phyloP scores from a whole-genome alignment of 345 rosid genomes.

The Dimocarpus longan region DNA sequence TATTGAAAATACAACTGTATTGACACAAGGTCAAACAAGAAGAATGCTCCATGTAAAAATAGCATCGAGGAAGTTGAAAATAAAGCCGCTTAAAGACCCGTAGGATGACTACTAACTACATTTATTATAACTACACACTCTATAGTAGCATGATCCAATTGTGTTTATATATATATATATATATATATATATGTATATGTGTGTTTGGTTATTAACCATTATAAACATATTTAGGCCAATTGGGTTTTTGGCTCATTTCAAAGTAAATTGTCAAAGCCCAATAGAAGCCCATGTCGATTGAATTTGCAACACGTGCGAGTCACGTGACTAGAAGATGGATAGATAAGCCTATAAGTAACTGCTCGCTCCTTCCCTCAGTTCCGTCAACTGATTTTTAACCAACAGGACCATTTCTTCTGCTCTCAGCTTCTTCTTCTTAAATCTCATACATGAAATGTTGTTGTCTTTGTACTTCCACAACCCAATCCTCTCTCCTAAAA shows the following conservation, averaged over 20 bases:
- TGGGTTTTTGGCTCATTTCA: not conserved
- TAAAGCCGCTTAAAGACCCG: too few species aligned
- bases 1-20: too few species aligned
- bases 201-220: too few species aligned
- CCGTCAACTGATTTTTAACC: not conserved
- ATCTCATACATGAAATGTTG: slow-evolving; percentile 44
- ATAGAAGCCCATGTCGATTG: not conserved
- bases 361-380: not conserved
- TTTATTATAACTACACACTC: too few species aligned
- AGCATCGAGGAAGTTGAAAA: too few species aligned
- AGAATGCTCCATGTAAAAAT: too few species aligned
- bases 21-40: too few species aligned
- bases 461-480: slow-evolving; percentile 33
- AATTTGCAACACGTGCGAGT: not conserved
- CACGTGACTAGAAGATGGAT: slow-evolving; percentile 5
- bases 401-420: not conserved
- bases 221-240: not conserved
- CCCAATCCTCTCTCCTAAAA: slow-evolving; percentile 30
- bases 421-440: not conserved
- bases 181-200: too few species aligned
- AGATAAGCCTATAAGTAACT: not conserved
- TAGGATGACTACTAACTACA: too few species aligned
- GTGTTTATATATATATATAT: too few species aligned
- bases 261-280: not conserved
- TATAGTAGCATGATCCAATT: too few species aligned